phyloP scores from a whole-genome alignment of 352 stramenopile species.

The Phytophthora vignae region DNA sequence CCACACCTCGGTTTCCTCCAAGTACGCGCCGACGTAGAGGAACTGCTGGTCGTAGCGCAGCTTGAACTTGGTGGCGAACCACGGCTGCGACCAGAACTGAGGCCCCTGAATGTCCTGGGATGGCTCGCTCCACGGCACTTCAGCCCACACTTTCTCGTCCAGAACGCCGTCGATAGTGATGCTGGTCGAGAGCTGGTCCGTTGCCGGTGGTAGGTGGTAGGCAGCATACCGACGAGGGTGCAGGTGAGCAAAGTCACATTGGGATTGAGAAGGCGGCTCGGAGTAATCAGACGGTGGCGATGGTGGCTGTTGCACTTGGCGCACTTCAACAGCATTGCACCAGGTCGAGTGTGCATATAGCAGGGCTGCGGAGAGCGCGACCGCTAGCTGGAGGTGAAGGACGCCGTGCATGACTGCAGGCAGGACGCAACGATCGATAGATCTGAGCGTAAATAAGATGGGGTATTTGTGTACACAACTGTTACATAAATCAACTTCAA shows the following conservation, averaged over 20 bases:
- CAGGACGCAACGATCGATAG: not conserved
- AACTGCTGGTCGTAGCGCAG: slow-evolving; percentile 74
- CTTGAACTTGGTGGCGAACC: slow-evolving; percentile 80
- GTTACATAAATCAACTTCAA: slow-evolving; percentile 27
- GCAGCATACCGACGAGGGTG: slow-evolving; percentile 50
- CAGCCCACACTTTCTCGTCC: slow-evolving; percentile 65
- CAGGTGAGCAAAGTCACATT: slow-evolving; percentile 37
- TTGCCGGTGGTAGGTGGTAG: slow-evolving; percentile 39
- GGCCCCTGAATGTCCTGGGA: slow-evolving; percentile 77
- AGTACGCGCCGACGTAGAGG: slow-evolving; percentile 76
- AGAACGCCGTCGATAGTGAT: slow-evolving; percentile 65
- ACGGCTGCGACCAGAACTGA: slow-evolving; percentile 70
- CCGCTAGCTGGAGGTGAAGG: slow-evolving; percentile 11
- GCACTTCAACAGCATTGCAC: slow-evolving; percentile 8
- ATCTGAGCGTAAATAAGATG: slow-evolving; percentile 15
- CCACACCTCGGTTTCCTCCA: slow-evolving; percentile 76
- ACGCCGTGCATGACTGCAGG: slow-evolving; percentile 6
- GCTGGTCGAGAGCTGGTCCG: slow-evolving; percentile 13
- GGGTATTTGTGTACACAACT: slow-evolving; percentile 5
- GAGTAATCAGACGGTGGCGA: slow-evolving; percentile 8
- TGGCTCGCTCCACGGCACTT: slow-evolving; percentile 58
- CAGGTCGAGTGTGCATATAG: slow-evolving; percentile 3
- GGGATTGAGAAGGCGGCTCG: not conserved
- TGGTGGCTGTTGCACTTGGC: slow-evolving; percentile 15
- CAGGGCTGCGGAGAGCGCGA: slow-evolving; percentile 18